These are phyloP conservation scores for Cylindrotheca fusiformis DNA, from an alignment of 108 stramenopile genomes.

Conservation along the genomic window DNA sequence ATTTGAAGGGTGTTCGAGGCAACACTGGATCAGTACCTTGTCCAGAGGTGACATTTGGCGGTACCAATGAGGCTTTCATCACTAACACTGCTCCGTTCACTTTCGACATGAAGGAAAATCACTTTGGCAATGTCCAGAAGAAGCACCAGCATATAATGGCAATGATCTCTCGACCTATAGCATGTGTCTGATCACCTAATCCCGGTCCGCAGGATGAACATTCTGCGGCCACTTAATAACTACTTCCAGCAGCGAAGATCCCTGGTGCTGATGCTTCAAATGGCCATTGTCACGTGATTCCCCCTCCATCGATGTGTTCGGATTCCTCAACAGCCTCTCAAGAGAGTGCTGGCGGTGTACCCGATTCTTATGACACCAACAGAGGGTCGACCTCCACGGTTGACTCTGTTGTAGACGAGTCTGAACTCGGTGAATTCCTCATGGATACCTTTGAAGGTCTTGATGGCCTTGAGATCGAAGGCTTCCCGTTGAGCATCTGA, in stretches of 20 bases:
- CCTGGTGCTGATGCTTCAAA: conserved; percentile 30
- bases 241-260: conserved; percentile 72
- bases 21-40: conserved; percentile 3
- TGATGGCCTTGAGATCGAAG: conserved; percentile 2
- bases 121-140: conserved; percentile 9
- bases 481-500: too few relatives aligned
- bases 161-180: conserved; percentile 58
- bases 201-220: background rate
- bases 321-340: background rate
- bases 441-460: conserved; percentile 31
- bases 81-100: conserved; percentile 7
- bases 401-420: conserved; percentile 17
- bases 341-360: too few relatives aligned
- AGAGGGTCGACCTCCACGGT: background rate
- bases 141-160: conserved; percentile 41
- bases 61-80: conserved; percentile 15
- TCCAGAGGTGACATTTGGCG: too few relatives aligned
- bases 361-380: background rate
- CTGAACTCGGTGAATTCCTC: conserved; percentile 38
- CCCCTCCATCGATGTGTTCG: background rate
- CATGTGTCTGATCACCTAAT: conserved; percentile 41
- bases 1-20: conserved; percentile 9
- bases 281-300: background rate
- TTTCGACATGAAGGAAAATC: background rate
- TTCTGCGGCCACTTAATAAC: conserved; percentile 10